Conservation (phyloP, 805 yeast genomes). For the Saccharomycopsis sp. region DNA sequence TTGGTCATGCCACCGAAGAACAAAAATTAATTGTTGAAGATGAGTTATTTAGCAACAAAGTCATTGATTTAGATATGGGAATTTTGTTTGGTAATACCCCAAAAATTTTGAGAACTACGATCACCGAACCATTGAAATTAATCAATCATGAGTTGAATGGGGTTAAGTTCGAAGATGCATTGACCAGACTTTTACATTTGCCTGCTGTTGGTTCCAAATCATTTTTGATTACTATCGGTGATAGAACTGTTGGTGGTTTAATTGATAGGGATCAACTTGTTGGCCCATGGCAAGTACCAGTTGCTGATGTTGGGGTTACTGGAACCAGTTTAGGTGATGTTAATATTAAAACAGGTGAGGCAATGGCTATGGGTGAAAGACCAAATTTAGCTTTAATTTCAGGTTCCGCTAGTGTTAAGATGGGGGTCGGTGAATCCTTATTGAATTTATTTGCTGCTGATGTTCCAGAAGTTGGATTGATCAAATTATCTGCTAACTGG, state of each 20-base stretch:
- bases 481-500: slow-evolving; percentile 96
- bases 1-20: slow-evolving; percentile 88
- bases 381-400: slow-evolving; percentile 85
- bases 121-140: slow-evolving; percentile 52
- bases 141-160: slow-evolving; percentile 28
- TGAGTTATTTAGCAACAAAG: slow-evolving; percentile 66
- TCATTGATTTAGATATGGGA: slow-evolving; percentile 94
- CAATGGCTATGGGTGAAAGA: slow-evolving; percentile 94
- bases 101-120: slow-evolving; percentile 75
- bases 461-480: slow-evolving; percentile 60
- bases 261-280: slow-evolving; percentile 98
- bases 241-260: slow-evolving; percentile 93
- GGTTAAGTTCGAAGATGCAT: slow-evolving; percentile 46
- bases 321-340: slow-evolving; percentile 79
- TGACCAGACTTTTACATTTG: slow-evolving; percentile 74
- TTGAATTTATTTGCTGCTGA: slow-evolving; percentile 87
- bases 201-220: slow-evolving; percentile 95
- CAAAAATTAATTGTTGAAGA: slow-evolving; percentile 79
- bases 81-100: slow-evolving; percentile 96
- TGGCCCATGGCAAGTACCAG: slow-evolving; percentile 99
- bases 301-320: slow-evolving; percentile 96
- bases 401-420: slow-evolving; percentile 86
- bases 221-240: slow-evolving; percentile 96
- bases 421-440: slow-evolving; percentile 93
- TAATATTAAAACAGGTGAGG: slow-evolving; percentile 81